Base-by-base conservation (phyloP, 768 basidiomycete genomes). In the Pleurotus citrinopileatus region DNA sequence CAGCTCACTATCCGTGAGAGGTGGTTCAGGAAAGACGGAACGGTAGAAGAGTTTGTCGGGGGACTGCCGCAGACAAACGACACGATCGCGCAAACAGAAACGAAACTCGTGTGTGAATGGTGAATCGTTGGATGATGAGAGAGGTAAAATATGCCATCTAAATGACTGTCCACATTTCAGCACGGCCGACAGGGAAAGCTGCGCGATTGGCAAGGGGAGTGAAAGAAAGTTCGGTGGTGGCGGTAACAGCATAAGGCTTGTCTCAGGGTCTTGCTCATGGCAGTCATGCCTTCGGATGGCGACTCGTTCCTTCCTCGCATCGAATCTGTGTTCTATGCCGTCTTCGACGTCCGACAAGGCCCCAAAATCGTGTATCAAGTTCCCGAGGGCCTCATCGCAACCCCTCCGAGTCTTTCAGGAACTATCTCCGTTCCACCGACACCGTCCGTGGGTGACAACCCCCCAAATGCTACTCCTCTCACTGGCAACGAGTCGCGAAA, bases 361-460 rank as follows among this genome's bases (percentile, higher is more conserved):
- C 91, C 94, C 2, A 91, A 91, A 63, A 89, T 98, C 42, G 84
- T 92, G 3, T 89, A 89, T 63, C 95, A 98, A 70, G 94, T 97
- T 5, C 96, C 96, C 1, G 96, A 97, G 66, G 91, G 86, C 40
- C 83, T 94, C 47, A 91, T 96, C 57, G 79, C 85, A 4, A 68
- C 72, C 23, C 66, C 74, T 10, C 63, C 65, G 3, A 42, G 51
- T 29, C 45, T 61, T 13, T 58, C 59, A 42, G 57, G 59, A n/a
- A 63, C 57, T 55, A 62, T 63, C 17, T 71, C 72, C 34, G 54
- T 74, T 19, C 74, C 73, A 17, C 68, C 75, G 12, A 74, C 71
- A 3, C 76, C 78, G 4, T 69, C 72, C 4, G 17, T 57, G 67
- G 22, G 72, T 74, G 55, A 55, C 68, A 43, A 61, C 61, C 61